Evolutionary conservation across 208 protist genomes (phyloP).

Genomic region (Leishmania arabica): DNA sequence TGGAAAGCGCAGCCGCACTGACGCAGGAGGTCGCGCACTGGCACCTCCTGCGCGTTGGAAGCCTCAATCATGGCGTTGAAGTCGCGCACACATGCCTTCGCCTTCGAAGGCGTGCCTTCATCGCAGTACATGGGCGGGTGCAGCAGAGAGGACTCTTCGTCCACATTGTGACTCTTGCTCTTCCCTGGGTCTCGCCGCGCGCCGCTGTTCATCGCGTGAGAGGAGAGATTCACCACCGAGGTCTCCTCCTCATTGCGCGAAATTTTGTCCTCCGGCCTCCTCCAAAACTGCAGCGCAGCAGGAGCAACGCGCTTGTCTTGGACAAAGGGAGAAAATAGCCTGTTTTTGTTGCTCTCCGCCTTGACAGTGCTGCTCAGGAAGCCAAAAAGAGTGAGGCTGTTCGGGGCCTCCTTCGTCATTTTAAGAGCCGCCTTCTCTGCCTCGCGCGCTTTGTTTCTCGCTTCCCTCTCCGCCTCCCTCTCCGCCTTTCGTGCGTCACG

Average conservation of each 20-base stretch:
- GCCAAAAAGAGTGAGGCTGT: constrained; percentile 63
- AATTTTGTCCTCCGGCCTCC: constrained; percentile 8
- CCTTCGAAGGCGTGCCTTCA: background rate
- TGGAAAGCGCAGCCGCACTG: constrained; percentile 67
- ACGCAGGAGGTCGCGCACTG: constrained; percentile 21
- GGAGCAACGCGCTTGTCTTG: constrained; percentile 80
- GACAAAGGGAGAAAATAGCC: constrained; percentile 77
- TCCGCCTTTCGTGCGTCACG: constrained; percentile 27
- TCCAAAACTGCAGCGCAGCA: constrained; percentile 65
- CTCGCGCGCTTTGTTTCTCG: constrained; percentile 26
- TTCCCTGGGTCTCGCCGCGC: constrained; percentile 6
- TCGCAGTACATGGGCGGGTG: constrained; percentile 49
- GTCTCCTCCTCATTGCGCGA: constrained; percentile 19
- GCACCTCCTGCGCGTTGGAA: constrained; percentile 24
- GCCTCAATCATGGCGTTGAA: constrained; percentile 62
- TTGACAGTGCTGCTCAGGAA: constrained; percentile 56
- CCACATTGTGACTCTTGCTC: constrained; percentile 16
- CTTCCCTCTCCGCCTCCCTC: constrained; percentile 21
- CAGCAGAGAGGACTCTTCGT: constrained; percentile 58
- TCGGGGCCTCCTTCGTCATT: constrained; percentile 16
- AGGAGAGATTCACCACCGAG: constrained; percentile 20
- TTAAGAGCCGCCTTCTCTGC: constrained; percentile 24
- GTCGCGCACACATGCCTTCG: constrained; percentile 23
- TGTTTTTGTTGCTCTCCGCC: constrained; percentile 41
- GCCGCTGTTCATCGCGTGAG: background rate